A percentile compares a stretch with the other conserved stretches of the same genome.
These are phyloP conservation scores for Verbena officinalis DNA, from an alignment of 257 asterid species.

Conservation along the genomic window DNA sequence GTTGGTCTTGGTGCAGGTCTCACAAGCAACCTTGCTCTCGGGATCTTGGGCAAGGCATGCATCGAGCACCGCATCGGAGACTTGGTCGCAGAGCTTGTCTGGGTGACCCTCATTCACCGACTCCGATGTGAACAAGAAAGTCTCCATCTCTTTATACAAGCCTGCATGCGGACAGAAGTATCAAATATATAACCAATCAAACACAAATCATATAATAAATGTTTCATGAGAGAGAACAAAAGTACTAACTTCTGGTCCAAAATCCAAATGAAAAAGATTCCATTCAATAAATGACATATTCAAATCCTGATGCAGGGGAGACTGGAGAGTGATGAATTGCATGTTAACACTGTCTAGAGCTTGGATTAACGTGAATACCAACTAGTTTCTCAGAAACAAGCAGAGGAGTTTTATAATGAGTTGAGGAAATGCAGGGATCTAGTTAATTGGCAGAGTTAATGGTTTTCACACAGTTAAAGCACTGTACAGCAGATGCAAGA, in stretches of 20 bases:
- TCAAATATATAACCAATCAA: no score
- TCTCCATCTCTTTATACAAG: constrained; percentile 37
- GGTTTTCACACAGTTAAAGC: neutral
- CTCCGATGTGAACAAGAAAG: constrained; percentile 50
- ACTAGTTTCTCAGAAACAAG: neutral
- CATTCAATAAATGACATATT: neutral
- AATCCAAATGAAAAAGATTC: no score
- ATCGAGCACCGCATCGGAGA: constrained; percentile 46
- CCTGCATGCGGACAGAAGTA: constrained; percentile 13
- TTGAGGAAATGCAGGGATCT: neutral
- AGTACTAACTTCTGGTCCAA: no score
- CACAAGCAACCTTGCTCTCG: constrained; percentile 50
- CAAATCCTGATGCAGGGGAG: neutral
- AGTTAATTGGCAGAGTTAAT: neutral
- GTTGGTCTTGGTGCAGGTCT: constrained; percentile 46
- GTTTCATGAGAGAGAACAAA: neutral
- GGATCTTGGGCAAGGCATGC: constrained; percentile 50
- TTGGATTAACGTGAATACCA: neutral
- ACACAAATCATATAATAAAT: no score
- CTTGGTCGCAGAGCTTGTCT: constrained; percentile 53
- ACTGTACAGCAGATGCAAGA: neutral
- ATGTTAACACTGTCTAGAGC: neutral
- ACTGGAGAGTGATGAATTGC: neutral
- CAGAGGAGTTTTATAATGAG: neutral
- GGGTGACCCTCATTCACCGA: constrained; percentile 55